These are phyloP conservation scores for Pyropia haitanensis DNA, from an alignment of 23 red algal genomes.

Conservation along the genomic window DNA sequence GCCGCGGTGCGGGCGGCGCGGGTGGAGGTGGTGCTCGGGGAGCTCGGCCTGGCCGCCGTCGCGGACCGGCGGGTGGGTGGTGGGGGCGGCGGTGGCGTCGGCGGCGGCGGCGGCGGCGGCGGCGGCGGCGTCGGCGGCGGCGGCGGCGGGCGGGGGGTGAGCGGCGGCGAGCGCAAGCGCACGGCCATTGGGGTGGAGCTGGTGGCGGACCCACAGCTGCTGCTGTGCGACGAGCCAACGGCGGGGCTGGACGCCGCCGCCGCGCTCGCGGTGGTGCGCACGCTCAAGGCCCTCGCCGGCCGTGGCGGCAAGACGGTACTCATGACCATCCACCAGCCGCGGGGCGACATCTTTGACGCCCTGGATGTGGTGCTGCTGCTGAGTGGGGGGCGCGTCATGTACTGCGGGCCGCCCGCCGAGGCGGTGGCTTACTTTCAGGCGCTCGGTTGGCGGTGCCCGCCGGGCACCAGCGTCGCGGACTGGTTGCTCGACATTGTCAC, in stretches of 20 bases:
- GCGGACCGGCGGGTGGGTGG: constrained; percentile 67
- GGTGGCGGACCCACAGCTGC: constrained; percentile 76
- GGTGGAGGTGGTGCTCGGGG: constrained; percentile 51
- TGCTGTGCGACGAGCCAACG: constrained; percentile 91
- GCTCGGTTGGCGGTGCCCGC: constrained; percentile 55
- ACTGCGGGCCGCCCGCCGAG: constrained; percentile 81
- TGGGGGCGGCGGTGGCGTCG: constrained; percentile 37
- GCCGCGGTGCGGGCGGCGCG: constrained; percentile 54
- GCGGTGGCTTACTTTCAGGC: constrained; percentile 88
- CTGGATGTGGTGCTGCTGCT: constrained; percentile 87
- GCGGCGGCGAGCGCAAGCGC: constrained; percentile 90
- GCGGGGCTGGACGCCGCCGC: constrained; percentile 81
- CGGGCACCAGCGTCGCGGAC: constrained; percentile 83
- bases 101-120: no score
- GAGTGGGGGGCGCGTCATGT: constrained; percentile 78
- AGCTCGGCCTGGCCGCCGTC: constrained; percentile 72
- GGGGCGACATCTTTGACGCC: constrained; percentile 84
- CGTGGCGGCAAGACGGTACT: constrained; percentile 75
- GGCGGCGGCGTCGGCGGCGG: no score
- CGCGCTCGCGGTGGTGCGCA: constrained; percentile 81
- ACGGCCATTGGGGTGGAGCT: constrained; percentile 89
- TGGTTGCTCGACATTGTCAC: constrained; percentile 87
- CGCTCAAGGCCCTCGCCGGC: constrained; percentile 61
- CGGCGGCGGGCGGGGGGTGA: constrained; percentile 66
- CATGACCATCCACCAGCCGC: constrained; percentile 97